phyloP scores from a whole-genome alignment of 164 flowering plant species.

The Piper betle region DNA sequence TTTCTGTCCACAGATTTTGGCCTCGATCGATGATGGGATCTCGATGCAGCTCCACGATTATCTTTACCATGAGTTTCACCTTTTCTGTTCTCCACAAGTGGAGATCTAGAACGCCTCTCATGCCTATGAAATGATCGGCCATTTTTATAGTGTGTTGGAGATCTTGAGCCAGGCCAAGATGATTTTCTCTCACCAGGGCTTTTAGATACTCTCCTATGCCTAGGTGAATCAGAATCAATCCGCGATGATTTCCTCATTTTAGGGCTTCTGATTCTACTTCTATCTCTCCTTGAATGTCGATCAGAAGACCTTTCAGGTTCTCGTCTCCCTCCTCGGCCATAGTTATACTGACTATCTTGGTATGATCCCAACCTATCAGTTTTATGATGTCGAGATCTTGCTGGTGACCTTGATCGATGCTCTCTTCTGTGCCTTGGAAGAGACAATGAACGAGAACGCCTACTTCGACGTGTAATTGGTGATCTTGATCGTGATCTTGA shows the following conservation, averaged over 20 bases:
- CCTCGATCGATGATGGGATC: constrained; percentile 5
- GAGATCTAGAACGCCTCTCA: constrained; percentile 10
- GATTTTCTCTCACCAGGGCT: constrained; percentile 51
- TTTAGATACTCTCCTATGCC: constrained; percentile 18
- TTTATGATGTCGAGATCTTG: constrained; percentile 46
- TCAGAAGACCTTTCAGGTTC: constrained; percentile 41
- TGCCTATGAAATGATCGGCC: constrained; percentile 9
- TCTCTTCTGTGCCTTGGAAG: constrained; percentile 46
- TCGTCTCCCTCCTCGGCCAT: constrained; percentile 44
- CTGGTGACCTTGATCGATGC: constrained; percentile 71
- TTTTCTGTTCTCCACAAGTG: constrained; percentile 3
- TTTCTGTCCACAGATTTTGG: constrained; percentile 5
- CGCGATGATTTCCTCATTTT: constrained; percentile 28
- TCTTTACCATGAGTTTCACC: background rate
- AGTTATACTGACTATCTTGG: constrained; percentile 34
- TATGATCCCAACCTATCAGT: constrained; percentile 37
- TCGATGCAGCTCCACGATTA: constrained; percentile 2
- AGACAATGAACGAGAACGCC: constrained; percentile 69
- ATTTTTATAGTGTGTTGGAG: constrained; percentile 16
- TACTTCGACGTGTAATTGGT: constrained; percentile 38
- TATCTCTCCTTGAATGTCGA: constrained; percentile 47
- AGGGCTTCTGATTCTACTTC: constrained; percentile 72
- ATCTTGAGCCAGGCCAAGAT: constrained; percentile 11
- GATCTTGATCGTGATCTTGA: constrained; percentile 69
- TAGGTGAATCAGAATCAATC: constrained; percentile 16